Conservation (phyloP, 2,329 filamentous ascomycete genomes). For the Plenodomus biglobosus region DNA sequence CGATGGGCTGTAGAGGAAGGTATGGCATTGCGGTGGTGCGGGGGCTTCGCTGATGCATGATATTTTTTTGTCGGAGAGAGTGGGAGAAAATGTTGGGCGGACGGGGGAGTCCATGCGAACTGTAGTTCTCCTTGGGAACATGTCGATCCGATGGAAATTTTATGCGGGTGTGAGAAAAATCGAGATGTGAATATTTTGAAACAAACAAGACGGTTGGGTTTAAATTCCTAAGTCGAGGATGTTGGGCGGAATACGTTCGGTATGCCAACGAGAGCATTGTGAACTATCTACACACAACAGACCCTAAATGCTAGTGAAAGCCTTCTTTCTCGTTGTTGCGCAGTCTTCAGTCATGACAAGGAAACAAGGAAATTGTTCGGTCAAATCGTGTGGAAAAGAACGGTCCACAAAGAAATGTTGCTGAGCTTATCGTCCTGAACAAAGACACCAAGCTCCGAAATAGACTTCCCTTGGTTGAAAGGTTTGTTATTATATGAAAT, state of each 20-base stretch:
- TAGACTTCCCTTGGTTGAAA: no score
- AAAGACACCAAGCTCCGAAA: background rate
- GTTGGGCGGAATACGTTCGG: no score
- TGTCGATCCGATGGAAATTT: background rate
- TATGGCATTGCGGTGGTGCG: background rate
- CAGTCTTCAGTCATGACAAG: background rate
- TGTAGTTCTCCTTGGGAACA: background rate
- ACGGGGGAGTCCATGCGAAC: background rate
- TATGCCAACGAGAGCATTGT: background rate
- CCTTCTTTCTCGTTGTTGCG: background rate
- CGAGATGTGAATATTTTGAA: no score
- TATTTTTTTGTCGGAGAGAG: background rate
- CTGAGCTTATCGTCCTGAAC: background rate
- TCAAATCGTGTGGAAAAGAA: background rate
- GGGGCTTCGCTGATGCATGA: background rate
- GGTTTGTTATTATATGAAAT: no score
- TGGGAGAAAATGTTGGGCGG: background rate
- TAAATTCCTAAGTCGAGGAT: no score
- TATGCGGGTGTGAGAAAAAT: background rate
- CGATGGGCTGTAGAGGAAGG: background rate
- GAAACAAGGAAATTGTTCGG: background rate
- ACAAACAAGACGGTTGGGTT: no score
- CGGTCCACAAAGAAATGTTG: background rate
- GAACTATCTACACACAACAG: background rate
- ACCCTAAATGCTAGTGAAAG: background rate